Percentiles rank a stretch among this genome's conserved stretches.
Evolutionary conservation across 441 rosid species (phyloP).

Genomic region (Omphalea diandra): DNA sequence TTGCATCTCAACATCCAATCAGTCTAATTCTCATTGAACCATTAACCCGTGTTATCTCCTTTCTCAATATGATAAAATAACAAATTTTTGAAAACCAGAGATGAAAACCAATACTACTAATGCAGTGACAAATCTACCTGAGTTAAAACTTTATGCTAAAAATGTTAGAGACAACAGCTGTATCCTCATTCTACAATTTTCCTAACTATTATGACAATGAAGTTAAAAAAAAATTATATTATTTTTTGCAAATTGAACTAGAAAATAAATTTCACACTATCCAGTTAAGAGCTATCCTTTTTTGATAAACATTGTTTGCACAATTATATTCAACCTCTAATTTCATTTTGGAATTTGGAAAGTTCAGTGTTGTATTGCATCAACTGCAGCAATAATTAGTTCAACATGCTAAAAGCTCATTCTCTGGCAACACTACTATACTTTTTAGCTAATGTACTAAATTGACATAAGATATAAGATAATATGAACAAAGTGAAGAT

Average conservation of each 20-base stretch:
- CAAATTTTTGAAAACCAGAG: not conserved
- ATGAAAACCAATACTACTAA: not conserved
- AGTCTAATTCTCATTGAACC: not conserved
- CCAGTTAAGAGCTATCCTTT: too few relatives aligned
- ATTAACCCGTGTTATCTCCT: too few relatives aligned
- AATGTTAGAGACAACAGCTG: not conserved
- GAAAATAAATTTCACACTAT: not conserved
- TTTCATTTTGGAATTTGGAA: not conserved
- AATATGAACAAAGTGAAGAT: not conserved
- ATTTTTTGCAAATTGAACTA: not conserved
- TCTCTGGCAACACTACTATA: too few relatives aligned
- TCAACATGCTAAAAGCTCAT: not conserved
- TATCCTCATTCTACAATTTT: too few relatives aligned
- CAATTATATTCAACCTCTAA: not conserved
- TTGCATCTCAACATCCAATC: too few relatives aligned
- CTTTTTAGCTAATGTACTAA: not conserved
- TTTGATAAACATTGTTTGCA: not conserved
- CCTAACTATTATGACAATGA: not conserved
- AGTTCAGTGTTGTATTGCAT: not conserved
- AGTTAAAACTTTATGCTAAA: not conserved
- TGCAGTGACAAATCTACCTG: not conserved
- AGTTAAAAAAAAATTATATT: not conserved
- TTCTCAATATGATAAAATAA: too few relatives aligned
- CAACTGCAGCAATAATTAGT: not conserved
- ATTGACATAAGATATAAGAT: too few relatives aligned